Percentiles rank a stretch among this genome's conserved stretches.
Evolutionary conservation across 495 filamentous ascomycete species (phyloP).

Genomic region (Tuber indicum): DNA sequence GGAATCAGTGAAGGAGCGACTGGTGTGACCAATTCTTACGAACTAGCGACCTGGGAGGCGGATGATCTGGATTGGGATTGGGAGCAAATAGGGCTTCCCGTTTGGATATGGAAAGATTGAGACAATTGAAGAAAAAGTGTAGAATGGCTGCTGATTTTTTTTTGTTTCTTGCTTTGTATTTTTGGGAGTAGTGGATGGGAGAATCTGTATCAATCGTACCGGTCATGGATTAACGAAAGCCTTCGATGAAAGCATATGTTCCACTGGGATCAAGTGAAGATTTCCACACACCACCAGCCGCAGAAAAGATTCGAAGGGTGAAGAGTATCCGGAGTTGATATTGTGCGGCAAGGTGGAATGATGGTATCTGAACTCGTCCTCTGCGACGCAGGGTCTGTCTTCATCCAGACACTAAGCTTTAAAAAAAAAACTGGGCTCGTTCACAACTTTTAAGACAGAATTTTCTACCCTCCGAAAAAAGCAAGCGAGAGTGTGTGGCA

Average conservation of each 20-base stretch:
- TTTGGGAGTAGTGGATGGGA: not conserved
- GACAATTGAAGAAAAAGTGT: not conserved
- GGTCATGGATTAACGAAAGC: constrained; percentile 34
- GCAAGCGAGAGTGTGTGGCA: constrained; percentile 8
- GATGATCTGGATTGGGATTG: not conserved
- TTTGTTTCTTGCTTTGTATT: not conserved
- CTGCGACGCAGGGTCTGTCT: constrained; percentile 16
- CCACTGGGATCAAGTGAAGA: constrained; percentile 13
- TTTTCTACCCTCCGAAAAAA: constrained; percentile 10
- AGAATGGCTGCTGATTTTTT: not conserved
- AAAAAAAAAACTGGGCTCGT: constrained; percentile 23
- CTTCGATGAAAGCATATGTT: constrained; percentile 36
- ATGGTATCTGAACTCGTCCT: not conserved
- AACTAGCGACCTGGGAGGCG: not conserved
- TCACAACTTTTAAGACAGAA: constrained; percentile 17
- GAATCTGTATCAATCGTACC: constrained; percentile 10
- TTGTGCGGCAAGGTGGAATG: constrained; percentile 12
- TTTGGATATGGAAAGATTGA: not conserved
- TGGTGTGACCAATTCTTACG: not conserved
- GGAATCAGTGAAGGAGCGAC: not conserved
- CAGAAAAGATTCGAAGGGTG: constrained; percentile 4
- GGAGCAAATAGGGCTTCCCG: not conserved
- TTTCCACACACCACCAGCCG: constrained; percentile 29
- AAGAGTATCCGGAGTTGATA: constrained; percentile 9
- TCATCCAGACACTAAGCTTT: constrained; percentile 22